Evolutionary conservation across 352 stramenopile genomes (phyloP).

Genomic region (Thraustotheca clavata): DNA sequence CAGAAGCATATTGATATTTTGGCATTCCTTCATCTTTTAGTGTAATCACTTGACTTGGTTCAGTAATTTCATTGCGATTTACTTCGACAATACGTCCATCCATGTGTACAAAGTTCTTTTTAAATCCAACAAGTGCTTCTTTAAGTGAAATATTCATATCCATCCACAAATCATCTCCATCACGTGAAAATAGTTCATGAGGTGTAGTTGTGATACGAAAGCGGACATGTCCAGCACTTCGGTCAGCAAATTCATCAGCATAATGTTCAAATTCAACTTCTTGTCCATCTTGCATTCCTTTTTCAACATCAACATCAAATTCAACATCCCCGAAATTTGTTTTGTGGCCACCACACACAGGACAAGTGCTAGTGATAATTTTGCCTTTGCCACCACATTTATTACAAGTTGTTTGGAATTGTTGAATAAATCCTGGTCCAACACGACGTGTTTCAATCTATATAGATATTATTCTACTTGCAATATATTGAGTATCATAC

Average conservation of each 20-base stretch:
- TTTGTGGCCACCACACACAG: constrained; percentile 71
- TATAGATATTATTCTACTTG: constrained; percentile 31
- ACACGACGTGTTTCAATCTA: constrained; percentile 75
- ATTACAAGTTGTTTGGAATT: constrained; percentile 81
- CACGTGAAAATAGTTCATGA: constrained; percentile 85
- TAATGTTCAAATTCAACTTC: constrained; percentile 91
- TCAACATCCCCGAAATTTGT: constrained; percentile 90
- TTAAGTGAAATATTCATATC: constrained; percentile 93
- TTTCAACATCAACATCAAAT: constrained; percentile 94
- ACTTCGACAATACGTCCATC: constrained; percentile 89
- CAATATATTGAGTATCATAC: constrained; percentile 72
- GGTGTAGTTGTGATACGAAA: constrained; percentile 84
- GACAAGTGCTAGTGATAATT: constrained; percentile 89
- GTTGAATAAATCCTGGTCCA: constrained; percentile 73
- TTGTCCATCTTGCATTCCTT: constrained; percentile 90
- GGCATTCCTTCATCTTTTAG: constrained; percentile 94
- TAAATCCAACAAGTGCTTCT: constrained; percentile 93
- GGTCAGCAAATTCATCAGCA: constrained; percentile 80
- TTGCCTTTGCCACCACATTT: constrained; percentile 91
- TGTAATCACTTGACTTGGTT: constrained; percentile 85
- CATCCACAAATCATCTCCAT: constrained; percentile 93
- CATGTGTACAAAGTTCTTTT: constrained; percentile 86
- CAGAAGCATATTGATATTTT: constrained; percentile 80
- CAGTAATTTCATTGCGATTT: constrained; percentile 81
- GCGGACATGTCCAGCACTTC: constrained; percentile 89